phyloP scores from a whole-genome alignment of 768 basidiomycete species.

The Ramaria sp. region DNA sequence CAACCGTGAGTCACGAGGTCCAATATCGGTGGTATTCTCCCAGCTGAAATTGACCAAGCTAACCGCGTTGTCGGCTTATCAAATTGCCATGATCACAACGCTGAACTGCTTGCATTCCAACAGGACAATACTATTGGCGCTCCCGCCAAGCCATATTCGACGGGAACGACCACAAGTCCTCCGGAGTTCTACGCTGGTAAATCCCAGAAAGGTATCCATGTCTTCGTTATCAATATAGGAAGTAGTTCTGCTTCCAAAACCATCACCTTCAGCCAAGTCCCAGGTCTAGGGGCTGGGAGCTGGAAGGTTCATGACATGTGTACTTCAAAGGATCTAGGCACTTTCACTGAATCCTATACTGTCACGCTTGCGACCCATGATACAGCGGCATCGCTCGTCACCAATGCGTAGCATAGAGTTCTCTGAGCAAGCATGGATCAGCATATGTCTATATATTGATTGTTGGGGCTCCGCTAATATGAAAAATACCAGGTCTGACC shows the following conservation, averaged over 20 bases:
- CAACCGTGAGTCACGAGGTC: constrained; percentile 17
- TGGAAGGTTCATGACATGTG: constrained; percentile 45
- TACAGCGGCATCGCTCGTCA: constrained; percentile 40
- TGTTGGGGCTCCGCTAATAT: background rate
- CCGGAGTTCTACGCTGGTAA: constrained; percentile 43
- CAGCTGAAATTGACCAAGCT: constrained; percentile 23
- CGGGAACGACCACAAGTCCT: background rate
- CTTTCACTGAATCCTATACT: constrained; percentile 25
- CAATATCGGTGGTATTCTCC: constrained; percentile 4
- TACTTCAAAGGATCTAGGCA: constrained; percentile 30
- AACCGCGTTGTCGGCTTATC: constrained; percentile 24
- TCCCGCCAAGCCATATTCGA: background rate
- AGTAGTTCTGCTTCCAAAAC: constrained; percentile 30
- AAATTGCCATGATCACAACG: constrained; percentile 38
- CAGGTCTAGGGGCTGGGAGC: constrained; percentile 26
- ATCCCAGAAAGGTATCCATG: constrained; percentile 39
- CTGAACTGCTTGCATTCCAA: constrained; percentile 43
- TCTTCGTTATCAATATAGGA: constrained; percentile 8
- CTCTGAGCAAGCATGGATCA: background rate
- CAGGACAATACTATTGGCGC: constrained; percentile 37
- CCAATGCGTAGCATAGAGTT: constrained; percentile 9
- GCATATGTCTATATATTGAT: background rate
- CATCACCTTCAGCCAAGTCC: constrained; percentile 33
- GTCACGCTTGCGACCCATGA: constrained; percentile 38
- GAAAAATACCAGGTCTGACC: background rate